Percentiles rank a stretch among this genome's conserved stretches.
These are phyloP conservation scores for Epichloe baconii DNA, from an alignment of 2,329 filamentous ascomycete genomes.

Conservation along the genomic window DNA sequence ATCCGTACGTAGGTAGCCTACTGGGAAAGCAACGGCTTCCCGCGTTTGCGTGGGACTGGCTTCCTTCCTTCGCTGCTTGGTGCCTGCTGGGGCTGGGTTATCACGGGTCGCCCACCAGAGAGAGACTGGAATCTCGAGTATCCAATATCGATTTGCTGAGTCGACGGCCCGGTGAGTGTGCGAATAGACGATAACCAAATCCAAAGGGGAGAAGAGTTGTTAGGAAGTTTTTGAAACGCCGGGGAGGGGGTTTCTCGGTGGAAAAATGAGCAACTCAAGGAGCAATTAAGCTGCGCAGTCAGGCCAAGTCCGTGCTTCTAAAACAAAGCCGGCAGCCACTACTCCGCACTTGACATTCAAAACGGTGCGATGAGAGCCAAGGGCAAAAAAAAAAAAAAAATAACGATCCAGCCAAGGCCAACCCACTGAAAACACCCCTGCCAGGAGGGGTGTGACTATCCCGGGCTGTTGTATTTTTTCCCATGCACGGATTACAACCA, in stretches of 20 bases:
- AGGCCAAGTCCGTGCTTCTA: conserved; percentile 4
- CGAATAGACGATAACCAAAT: background rate
- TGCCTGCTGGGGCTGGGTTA: background rate
- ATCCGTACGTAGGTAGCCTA: background rate
- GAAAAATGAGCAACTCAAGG: background rate
- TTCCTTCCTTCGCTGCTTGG: background rate
- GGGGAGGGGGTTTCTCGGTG: background rate
- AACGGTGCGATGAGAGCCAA: conserved; percentile 3
- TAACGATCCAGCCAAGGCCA: background rate
- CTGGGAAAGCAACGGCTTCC: too few relatives aligned
- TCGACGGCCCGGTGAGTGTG: background rate
- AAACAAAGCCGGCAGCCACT: conserved; percentile 1
- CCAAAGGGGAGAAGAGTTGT: background rate
- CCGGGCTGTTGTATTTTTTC: background rate
- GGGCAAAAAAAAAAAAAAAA: background rate
- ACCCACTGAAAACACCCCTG: background rate
- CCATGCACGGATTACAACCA: background rate
- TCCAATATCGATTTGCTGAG: background rate
- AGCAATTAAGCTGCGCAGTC: background rate
- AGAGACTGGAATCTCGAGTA: background rate
- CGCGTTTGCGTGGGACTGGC: background rate
- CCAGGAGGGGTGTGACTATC: background rate
- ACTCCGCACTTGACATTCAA: background rate
- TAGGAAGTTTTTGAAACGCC: background rate
- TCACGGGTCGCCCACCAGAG: background rate